These are phyloP conservation scores for Sphagnum tenellum DNA, from an alignment of 225 moss, liverwort and hornwort genomes.

Conservation along the genomic window DNA sequence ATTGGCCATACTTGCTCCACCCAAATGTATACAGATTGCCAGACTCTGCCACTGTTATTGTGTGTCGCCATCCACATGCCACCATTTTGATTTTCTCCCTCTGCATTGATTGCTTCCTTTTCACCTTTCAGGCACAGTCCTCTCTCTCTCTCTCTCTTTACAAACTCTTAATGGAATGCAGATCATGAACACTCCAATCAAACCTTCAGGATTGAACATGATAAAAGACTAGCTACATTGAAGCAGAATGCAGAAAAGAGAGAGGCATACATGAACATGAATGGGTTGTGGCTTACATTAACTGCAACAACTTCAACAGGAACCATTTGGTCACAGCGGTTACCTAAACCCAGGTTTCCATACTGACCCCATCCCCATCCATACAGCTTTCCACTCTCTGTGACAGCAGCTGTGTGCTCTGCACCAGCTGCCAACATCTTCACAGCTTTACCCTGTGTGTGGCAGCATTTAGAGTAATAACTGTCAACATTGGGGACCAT, in stretches of 20 bases:
- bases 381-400: constrained; percentile 48
- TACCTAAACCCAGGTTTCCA: constrained; percentile 58
- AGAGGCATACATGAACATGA: neutral
- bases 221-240: too few species aligned
- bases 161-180: too few species aligned
- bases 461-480: neutral
- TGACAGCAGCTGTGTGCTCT: constrained; percentile 61
- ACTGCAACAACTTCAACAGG: constrained; percentile 44
- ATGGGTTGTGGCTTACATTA: constrained; percentile 18
- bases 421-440: constrained; percentile 62
- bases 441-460: constrained; percentile 41
- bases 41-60: constrained; percentile 42
- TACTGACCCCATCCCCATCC: constrained; percentile 70
- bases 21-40: constrained; percentile 57
- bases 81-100: constrained; percentile 51
- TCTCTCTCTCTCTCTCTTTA: too few species aligned
- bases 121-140: too few species aligned
- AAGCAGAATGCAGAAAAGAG: too few species aligned
- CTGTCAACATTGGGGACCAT: neutral
- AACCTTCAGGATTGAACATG: too few species aligned
- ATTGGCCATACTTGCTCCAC: constrained; percentile 70
- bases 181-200: too few species aligned
- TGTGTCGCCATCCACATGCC: constrained; percentile 64
- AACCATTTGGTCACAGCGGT: constrained; percentile 39
- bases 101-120: constrained; percentile 6